These are phyloP conservation scores for Podochytrium sp. DNA, from an alignment of 192 early-diverging fungal species.

Conservation along the genomic window DNA sequence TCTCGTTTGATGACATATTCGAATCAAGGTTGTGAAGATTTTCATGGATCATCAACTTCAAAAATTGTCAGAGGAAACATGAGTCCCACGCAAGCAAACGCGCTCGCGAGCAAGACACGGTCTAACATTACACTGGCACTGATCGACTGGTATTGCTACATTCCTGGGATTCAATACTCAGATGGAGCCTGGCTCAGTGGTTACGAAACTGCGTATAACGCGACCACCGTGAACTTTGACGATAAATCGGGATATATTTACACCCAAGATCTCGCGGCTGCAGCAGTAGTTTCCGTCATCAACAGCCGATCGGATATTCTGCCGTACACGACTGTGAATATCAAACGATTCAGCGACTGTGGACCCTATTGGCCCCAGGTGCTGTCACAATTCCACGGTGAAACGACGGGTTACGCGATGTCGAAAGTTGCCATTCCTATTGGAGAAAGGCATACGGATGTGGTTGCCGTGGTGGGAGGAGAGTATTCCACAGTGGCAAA, in stretches of 20 bases:
- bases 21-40: too few species aligned
- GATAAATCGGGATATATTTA: neutral
- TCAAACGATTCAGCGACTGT: neutral
- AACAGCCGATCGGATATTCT: slow-evolving; percentile 4
- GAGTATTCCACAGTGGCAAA: neutral
- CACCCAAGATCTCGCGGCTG: neutral
- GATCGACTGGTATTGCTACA: neutral
- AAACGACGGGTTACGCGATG: neutral
- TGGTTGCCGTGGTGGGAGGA: neutral
- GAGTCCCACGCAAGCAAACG: too few species aligned
- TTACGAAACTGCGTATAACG: neutral
- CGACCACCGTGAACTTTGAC: neutral
- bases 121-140: slow-evolving; percentile 1
- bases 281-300: neutral
- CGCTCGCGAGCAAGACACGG: neutral
- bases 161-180: neutral
- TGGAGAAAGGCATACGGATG: neutral
- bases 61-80: too few species aligned
- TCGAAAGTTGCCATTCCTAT: neutral
- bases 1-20: too few species aligned
- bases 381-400: neutral
- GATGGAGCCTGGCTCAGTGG: neutral
- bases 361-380: neutral
- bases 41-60: too few species aligned
- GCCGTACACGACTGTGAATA: neutral